Evolutionary conservation across 164 flowering plant species (phyloP), one percentile per base, ranked within the genome.

Genomic region (Hamamelis virginiana): DNA sequence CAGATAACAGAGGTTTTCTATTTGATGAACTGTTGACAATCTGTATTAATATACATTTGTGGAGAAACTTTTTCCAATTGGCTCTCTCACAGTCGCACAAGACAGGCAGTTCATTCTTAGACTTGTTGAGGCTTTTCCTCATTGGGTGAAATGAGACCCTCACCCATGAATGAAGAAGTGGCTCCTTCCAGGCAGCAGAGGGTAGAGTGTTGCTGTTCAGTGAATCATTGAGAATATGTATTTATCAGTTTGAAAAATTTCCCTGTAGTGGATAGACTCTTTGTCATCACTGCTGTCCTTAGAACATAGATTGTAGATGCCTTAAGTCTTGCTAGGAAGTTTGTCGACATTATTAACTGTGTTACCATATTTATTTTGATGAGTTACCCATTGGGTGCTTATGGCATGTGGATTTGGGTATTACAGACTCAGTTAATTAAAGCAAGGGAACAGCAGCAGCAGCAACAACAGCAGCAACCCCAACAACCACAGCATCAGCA

Each of bases 381-480:
- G 21, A 47, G 22, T 13, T 45, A 22, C 16, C 4, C 19, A 8
- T 55, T 8, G 48, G 21, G 56, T 18, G 4, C 52, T 72, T 51
- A 55, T 26, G 44, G 33, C 26, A 13, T 25, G 14, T 26, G 45
- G 16, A 14, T 12, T 19, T 64, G 15, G 64, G 16, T 27, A 55
- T 65, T 73, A 22, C 79, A 86, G 90, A 85, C 90, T 41, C 93
- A 89, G 73, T 52, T 85, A 67, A 78, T 85, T 51, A 89, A 86
- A 75, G 84, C 89, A 25, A 77, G 89, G 55, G 93, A 89, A 69
- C 89, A 87, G 52, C 91, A 86, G 65, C 87, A 82, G 71, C 85
- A 75, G 66, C 84, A 78, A 25, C 84, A 77, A 22, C 82, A 72
- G 46, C 81, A 78, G 55, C 82, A 74, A 46, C 82, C 70, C 15